Base-by-base conservation (phyloP, 2,329 filamentous ascomycete genomes). In the Paraconiothyrium sp. region DNA sequence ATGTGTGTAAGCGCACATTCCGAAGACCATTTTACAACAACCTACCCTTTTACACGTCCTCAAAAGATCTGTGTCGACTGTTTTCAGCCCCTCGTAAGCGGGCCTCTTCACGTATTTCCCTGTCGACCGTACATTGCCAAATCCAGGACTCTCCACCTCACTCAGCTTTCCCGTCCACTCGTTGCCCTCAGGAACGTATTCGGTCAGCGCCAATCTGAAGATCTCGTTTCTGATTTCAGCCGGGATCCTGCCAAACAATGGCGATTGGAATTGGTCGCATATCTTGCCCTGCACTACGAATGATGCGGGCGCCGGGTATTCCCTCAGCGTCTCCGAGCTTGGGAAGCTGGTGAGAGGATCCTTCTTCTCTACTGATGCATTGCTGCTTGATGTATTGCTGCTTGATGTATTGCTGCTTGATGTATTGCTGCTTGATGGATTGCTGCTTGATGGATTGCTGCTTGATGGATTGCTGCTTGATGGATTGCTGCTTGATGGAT, bases 41-140 rank as follows among this genome's bases (percentile, higher is more conserved):
- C 76, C 79, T 22, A 77, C 66, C 13, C 67, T 66, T n/a, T 75
- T 75, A 52, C 78, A 79, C 3, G 75, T 78, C 43, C 67, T 63
- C 4, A 80, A 68, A 22, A 80, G 66, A 3, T 62, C 58, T 7
- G 65, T 72, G 47, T 73, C 60, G 39, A 77, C 70, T 35, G 64
- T 65, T 16, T 60, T 66, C 14, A 69, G 65, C 50, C 71, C 68
- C 20, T 70, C 68, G 51, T 72, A 74, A 8, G 66, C 68, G 2
- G 67, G 67, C 1, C 67, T 60, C 7, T n/a, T 30, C 35, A 54
- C 50, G n/a, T 41, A 54, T 9, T 16, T 32, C 6, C 8, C 35
- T 14, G 50, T n/a, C 35, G 37, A 37, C 10, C 13, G 13, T 35
- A 49, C 47, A 35, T 30, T 54, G 16, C 70, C 69, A 54, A 70